Evolutionary conservation across 495 filamentous ascomycete species (phyloP).

Genomic region (Penicillium lividum): DNA sequence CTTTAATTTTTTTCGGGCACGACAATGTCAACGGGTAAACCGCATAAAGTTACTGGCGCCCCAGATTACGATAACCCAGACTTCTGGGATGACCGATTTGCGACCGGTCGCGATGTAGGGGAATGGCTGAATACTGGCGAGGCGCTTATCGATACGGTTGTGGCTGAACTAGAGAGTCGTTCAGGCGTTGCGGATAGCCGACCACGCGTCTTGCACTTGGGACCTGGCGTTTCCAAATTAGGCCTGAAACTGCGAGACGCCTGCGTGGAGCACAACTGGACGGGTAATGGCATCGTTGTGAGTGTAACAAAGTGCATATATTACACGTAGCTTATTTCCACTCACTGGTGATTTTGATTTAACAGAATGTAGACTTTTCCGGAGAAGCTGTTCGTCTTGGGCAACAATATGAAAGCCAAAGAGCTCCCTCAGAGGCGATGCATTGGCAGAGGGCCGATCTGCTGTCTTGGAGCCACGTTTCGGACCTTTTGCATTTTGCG

Average conservation of each 20-base stretch:
- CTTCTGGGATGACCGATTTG: conserved; percentile 44
- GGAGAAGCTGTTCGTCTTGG: conserved; percentile 44
- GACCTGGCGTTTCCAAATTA: conserved; percentile 43
- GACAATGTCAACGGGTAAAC: conserved; percentile 11
- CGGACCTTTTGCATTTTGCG: conserved; percentile 22
- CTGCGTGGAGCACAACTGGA: conserved; percentile 32
- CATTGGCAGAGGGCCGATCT: conserved; percentile 40
- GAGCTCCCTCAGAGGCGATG: conserved; percentile 30
- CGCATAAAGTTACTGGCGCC: conserved; percentile 31
- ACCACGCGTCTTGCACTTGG: conserved; percentile 41
- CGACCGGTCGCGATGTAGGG: conserved; percentile 42
- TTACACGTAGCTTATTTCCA: not conserved
- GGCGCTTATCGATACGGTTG: conserved; percentile 30
- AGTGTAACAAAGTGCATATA: conserved; percentile 8
- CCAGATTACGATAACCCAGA: conserved; percentile 43
- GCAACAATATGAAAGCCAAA: conserved; percentile 24
- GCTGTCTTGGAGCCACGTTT: conserved; percentile 38
- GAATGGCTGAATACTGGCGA: conserved; percentile 49
- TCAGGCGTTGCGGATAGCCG: not conserved
- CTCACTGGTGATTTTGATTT: conserved; percentile 1
- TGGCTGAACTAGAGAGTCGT: conserved; percentile 30
- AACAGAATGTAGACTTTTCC: conserved; percentile 47
- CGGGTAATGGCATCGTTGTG: conserved; percentile 39
- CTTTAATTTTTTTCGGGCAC: conserved; percentile 3
- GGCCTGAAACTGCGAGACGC: conserved; percentile 36